Evolutionary conservation across 2,329 filamentous ascomycete species (phyloP).

Genomic region (Aureobasidium musti): DNA sequence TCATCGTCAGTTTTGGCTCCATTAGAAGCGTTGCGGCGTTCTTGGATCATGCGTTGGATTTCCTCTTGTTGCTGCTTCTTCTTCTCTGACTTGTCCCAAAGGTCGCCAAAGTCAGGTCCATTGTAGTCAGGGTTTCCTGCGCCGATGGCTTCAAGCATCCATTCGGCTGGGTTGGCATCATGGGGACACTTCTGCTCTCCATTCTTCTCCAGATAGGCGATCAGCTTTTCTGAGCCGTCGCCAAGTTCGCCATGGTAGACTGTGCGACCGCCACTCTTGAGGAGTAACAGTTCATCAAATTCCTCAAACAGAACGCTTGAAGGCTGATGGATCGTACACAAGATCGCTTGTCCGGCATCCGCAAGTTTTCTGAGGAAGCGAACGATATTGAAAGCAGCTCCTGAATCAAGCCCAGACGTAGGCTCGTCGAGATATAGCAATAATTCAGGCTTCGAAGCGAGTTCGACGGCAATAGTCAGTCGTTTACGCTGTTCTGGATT

Average conservation of each 20-base stretch:
- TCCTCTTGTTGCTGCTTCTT: slow-evolving; percentile 65
- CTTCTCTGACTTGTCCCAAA: slow-evolving; percentile 75
- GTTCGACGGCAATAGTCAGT: slow-evolving; percentile 57
- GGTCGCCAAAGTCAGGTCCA: slow-evolving; percentile 74
- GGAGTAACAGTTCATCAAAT: slow-evolving; percentile 50
- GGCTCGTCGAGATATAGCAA: slow-evolving; percentile 65
- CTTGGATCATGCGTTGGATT: slow-evolving; percentile 66
- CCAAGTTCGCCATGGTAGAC: slow-evolving; percentile 54
- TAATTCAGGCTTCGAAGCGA: slow-evolving; percentile 55
- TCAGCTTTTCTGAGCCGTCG: slow-evolving; percentile 45
- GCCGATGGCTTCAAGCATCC: slow-evolving; percentile 83
- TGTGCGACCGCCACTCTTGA: slow-evolving; percentile 49
- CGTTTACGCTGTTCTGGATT: slow-evolving; percentile 65
- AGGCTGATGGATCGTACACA: slow-evolving; percentile 54
- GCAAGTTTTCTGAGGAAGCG: slow-evolving; percentile 64
- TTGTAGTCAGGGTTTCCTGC: slow-evolving; percentile 74
- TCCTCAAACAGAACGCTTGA: slow-evolving; percentile 47
- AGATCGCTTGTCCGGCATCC: slow-evolving; percentile 48
- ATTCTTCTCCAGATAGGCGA: slow-evolving; percentile 54
- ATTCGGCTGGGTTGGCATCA: slow-evolving; percentile 64
- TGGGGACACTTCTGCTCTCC: slow-evolving; percentile 60
- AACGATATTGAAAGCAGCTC: slow-evolving; percentile 65
- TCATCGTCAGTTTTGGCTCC: slow-evolving; percentile 54
- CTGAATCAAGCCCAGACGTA: slow-evolving; percentile 62
- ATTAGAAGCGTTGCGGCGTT: slow-evolving; percentile 55